Evolutionary conservation across 495 filamentous ascomycete genomes (phyloP).

Genomic region (Xylaria cubensis): DNA sequence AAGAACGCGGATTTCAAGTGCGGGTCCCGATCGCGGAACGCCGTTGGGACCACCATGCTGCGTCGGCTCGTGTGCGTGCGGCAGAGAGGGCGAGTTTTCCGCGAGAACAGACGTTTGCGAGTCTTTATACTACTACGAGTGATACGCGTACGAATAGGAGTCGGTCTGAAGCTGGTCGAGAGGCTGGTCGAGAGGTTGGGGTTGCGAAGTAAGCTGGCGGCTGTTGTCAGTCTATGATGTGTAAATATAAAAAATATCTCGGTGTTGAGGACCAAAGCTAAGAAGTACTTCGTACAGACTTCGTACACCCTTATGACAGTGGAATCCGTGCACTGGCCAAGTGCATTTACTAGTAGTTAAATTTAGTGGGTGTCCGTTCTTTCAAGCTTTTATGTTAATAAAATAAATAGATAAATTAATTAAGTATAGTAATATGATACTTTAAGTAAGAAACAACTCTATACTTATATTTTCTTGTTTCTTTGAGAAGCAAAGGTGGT

Average conservation of each 20-base stretch:
- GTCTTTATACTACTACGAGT: slow-evolving; percentile 4
- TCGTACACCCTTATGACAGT: no score
- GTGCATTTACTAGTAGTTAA: no score
- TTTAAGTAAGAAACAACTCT: no score
- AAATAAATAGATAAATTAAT: no score
- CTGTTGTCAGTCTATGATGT: neutral
- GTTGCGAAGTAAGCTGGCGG: slow-evolving; percentile 3
- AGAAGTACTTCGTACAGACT: no score
- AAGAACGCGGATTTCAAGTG: neutral
- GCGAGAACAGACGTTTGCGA: slow-evolving; percentile 17
- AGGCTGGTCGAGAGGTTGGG: neutral
- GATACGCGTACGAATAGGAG: slow-evolving; percentile 1
- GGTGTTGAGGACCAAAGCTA: no score
- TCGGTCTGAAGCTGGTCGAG: neutral
- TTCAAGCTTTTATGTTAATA: no score
- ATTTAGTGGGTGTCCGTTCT: no score
- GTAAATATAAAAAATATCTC: neutral
- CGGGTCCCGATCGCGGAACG: neutral
- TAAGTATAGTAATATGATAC: no score
- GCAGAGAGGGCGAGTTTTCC: neutral
- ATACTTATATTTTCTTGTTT: no score
- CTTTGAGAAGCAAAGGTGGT: no score
- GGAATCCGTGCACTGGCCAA: no score
- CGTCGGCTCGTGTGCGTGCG: neutral
- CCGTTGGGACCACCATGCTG: neutral